Evolutionary conservation across 2,329 filamentous ascomycete genomes (phyloP), one percentile per base, ranked within the genome.

Genomic region (Xylaria arbuscula): DNA sequence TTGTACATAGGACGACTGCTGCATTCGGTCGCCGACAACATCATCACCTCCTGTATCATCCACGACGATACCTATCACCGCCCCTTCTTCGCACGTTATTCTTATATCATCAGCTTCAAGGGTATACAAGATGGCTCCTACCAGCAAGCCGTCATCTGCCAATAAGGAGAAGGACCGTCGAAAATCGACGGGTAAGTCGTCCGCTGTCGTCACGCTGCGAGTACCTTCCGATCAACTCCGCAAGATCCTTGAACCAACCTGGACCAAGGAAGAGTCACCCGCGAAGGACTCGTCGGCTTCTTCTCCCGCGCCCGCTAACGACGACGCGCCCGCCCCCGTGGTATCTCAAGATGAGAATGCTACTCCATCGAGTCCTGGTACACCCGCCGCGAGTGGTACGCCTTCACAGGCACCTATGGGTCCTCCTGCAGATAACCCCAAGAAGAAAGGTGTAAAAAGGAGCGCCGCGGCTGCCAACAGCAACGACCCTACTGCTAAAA

Each of bases 391-490:
- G 48, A 85, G 82, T 55, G 86, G 84, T 72, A 89, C 88, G 13
- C 87, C 88, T 7, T 85, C 81, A 28, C 83, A 87, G 28, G 80
- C 83, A 6, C 79, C 80, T 69, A 90, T 90, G 88, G 87, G 85
- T 5, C 89, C 89, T 56, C 89, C 88, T 42, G 79, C 80, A 54
- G 87, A 89, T 63, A 89, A 85, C 7, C 82, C 85, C 13, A 94
- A 93, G 84, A 93, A 93, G 83, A 94, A 94, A 81, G 90, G 90
- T 40, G 84, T 88, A 40, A 92, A 93, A 79, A 88, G 91, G 72
- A 87, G 88, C 24, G 91, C 92, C 74, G 85, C 88, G 47, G 88
- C 85, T 64, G 85, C 84, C 67, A 91, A 92, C 81, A 85, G 89
- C 77, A 81, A 81, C 69, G 76, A 84, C 81, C 80, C 82, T 79